Base-by-base conservation (phyloP, 2,329 filamentous ascomycete species). In the Cercospora sesami region DNA sequence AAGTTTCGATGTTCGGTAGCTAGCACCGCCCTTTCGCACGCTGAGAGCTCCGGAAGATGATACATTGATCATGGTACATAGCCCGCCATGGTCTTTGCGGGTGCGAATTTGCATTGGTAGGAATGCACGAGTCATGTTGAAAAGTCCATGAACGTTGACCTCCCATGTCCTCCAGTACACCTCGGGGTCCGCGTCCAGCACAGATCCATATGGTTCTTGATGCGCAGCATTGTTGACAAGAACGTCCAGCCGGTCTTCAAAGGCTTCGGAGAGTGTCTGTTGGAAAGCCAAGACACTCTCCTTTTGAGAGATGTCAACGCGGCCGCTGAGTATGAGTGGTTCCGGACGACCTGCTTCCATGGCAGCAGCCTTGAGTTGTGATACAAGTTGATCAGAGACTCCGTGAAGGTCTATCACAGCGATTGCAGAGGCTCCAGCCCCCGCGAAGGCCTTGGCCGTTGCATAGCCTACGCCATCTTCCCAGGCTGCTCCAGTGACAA, bases 151-250 rank as follows among this genome's bases (percentile, higher is more conserved):
- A 28, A 86, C 71, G 69, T 87, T 87, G 68, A 85, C 81, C 21
- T 84, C 81, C 75, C 80, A 83, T 21, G 79, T 80, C 31, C 71
- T 73, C 81, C 82, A 84, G 81, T 84, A 87, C 12, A 81, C 80
- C 1, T 79, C 77, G 1, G 72, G 68, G 33, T 78, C 75, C 1
- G 70, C 71, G 12, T 78, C 76, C 10, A 63, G 66, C 0, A 79
- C 58, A 0, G 70, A 69, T 6, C 31, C 58, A 28, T 65, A 70
- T 7, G 63, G 51, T 30, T 68, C 70, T 7, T 72, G 66, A 28
- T 65, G 58, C 16, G 78, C 79, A 5, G 79, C 79, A 58, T 81
- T 81, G 57, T 79, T 74, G 53, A 80, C 72, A 0, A 81, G 67
- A 55, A 81, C 66, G 63, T 81, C 79, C 4, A 81, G 68, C 30